phyloP scores from a whole-genome alignment of 305 asterid genomes.

The Fraxinus greggii region DNA sequence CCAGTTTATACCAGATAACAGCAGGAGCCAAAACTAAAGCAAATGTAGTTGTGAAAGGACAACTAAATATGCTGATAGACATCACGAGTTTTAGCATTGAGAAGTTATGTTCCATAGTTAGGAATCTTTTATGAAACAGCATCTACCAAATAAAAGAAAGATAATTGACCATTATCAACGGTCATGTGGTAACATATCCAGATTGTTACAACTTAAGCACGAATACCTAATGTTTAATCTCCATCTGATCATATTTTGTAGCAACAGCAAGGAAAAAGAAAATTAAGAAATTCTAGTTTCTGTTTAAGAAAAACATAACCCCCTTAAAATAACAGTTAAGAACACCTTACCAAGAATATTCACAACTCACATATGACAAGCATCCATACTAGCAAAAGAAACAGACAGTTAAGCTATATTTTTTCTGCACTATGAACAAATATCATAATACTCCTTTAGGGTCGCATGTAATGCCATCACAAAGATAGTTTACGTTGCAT shows the following conservation, averaged over 20 bases:
- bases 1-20: not conserved
- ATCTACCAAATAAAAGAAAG: not conserved
- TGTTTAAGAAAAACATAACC: not conserved
- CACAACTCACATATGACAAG: not conserved
- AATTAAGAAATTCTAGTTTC: not conserved
- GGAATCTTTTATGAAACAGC: not conserved
- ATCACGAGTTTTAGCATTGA: not conserved
- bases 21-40: not conserved
- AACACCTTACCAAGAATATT: not conserved
- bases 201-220: not conserved
- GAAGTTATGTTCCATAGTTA: not conserved
- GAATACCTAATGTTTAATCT: not conserved
- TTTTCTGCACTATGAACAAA: not conserved
- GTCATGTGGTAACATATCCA: not conserved
- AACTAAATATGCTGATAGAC: not conserved
- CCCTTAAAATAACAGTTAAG: not conserved
- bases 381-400: not conserved
- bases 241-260: not conserved
- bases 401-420: not conserved
- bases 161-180: not conserved
- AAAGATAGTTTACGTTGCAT: not conserved
- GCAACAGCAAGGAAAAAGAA: not conserved
- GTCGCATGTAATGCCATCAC: not conserved
- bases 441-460: not conserved
- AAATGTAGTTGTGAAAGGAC: not conserved